Evolutionary conservation across 176 grass and related monocot species (phyloP).

Genomic region (Zea luxurians): DNA sequence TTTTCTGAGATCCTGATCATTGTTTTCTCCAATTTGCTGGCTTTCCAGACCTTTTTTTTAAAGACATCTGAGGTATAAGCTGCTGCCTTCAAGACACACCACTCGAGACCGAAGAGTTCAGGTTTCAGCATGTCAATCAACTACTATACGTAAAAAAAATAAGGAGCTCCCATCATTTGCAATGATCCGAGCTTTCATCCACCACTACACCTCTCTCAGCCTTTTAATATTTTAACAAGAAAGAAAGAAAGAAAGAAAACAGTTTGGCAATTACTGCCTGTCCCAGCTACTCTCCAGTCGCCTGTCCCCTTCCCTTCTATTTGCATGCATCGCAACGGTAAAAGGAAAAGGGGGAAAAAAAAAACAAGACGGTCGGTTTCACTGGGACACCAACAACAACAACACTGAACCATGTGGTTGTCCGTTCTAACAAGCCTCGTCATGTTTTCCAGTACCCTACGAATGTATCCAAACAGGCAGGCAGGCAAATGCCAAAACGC

Average conservation of each 20-base stretch:
- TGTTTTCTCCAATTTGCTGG: too few relatives aligned
- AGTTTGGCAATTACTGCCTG: too few relatives aligned
- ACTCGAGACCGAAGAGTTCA: not conserved
- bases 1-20: too few relatives aligned
- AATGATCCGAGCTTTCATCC: slow-evolving; percentile 33
- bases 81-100: slow-evolving; percentile 1
- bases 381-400: not conserved
- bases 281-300: too few relatives aligned
- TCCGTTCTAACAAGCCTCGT: not conserved
- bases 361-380: not conserved
- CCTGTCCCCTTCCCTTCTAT: not conserved
- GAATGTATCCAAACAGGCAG: slow-evolving; percentile 8
- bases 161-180: slow-evolving; percentile 5
- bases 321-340: not conserved
- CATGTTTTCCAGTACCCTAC: not conserved
- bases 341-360: not conserved
- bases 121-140: not conserved
- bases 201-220: not conserved
- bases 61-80: not conserved
- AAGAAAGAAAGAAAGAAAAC: too few relatives aligned
- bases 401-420: not conserved
- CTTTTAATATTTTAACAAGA: too few relatives aligned
- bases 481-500: not conserved
- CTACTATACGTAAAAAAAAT: not conserved
- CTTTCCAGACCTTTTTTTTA: too few relatives aligned